phyloP scores from a whole-genome alignment of 495 filamentous ascomycete genomes.

The Lasiosphaeris hirsuta region DNA sequence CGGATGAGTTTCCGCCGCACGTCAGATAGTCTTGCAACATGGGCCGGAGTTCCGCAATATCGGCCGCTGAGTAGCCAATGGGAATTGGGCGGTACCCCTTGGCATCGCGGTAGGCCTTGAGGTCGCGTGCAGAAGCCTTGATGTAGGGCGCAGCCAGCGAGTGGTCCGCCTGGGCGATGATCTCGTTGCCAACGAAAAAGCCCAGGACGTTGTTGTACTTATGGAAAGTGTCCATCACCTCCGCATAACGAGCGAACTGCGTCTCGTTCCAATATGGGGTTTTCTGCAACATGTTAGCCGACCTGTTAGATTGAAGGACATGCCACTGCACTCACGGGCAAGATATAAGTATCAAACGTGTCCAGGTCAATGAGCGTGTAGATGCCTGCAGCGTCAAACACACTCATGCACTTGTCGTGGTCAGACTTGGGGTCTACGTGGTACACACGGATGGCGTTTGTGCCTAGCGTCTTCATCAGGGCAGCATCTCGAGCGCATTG shows the following conservation, averaged over 20 bases:
- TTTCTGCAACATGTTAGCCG: slow-evolving; percentile 31
- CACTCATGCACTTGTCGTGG: slow-evolving; percentile 70
- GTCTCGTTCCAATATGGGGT: slow-evolving; percentile 65
- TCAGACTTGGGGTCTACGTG: slow-evolving; percentile 70
- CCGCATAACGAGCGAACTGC: slow-evolving; percentile 61
- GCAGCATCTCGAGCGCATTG: slow-evolving; percentile 77
- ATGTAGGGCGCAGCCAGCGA: slow-evolving; percentile 75
- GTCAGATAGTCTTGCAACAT: slow-evolving; percentile 87
- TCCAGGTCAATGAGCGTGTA: slow-evolving; percentile 82
- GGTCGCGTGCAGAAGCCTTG: slow-evolving; percentile 74
- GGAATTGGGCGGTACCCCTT: slow-evolving; percentile 82
- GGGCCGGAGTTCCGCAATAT: slow-evolving; percentile 75
- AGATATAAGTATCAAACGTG: slow-evolving; percentile 74
- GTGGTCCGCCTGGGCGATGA: slow-evolving; percentile 58
- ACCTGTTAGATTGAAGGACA: slow-evolving; percentile 8
- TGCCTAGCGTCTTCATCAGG: slow-evolving; percentile 75
- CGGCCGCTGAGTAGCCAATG: slow-evolving; percentile 86
- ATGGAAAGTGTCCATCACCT: slow-evolving; percentile 76
- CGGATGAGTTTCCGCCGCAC: slow-evolving; percentile 64
- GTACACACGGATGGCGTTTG: slow-evolving; percentile 87
- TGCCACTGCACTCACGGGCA: slow-evolving; percentile 51
- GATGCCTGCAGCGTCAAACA: slow-evolving; percentile 68
- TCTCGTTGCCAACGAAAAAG: slow-evolving; percentile 86
- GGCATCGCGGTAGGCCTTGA: slow-evolving; percentile 74
- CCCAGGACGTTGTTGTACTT: slow-evolving; percentile 75